phyloP scores from a whole-genome alignment of 495 filamentous ascomycete genomes.

The Podospora fimiseda region DNA sequence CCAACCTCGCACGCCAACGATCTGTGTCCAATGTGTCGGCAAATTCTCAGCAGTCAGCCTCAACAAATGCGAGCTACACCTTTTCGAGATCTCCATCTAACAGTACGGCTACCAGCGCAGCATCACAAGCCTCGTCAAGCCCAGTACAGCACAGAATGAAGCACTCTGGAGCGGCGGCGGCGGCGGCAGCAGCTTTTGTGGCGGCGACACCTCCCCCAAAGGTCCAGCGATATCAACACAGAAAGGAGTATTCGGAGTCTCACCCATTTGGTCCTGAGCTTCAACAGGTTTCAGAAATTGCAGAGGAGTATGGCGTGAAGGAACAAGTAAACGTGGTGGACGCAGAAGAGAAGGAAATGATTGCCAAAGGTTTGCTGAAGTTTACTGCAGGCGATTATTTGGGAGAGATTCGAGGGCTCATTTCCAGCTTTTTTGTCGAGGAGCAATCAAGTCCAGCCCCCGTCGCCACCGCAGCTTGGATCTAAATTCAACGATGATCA shows the following conservation, averaged over 20 bases:
- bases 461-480: constrained; percentile 11
- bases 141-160: constrained; percentile 34
- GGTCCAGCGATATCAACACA: constrained; percentile 17
- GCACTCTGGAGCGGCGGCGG: constrained; percentile 19
- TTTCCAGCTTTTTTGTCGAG: constrained; percentile 36
- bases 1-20: constrained; percentile 57
- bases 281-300: constrained; percentile 70
- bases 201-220: neutral
- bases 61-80: constrained; percentile 39
- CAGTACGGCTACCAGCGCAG: constrained; percentile 40
- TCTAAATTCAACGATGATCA: constrained; percentile 6
- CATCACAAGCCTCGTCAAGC: constrained; percentile 24
- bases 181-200: constrained; percentile 1
- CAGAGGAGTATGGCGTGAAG: constrained; percentile 73
- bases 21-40: constrained; percentile 48
- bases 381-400: constrained; percentile 81
- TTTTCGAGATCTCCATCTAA: constrained; percentile 44
- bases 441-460: constrained; percentile 6
- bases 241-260: constrained; percentile 25
- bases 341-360: constrained; percentile 63
- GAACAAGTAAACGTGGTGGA: constrained; percentile 57
- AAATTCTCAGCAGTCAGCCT: constrained; percentile 37
- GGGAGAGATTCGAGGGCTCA: constrained; percentile 67
- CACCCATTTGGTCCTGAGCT: constrained; percentile 68
- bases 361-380: constrained; percentile 60